phyloP scores from a whole-genome alignment of 306 rosid genomes.

The Neltuma alba region DNA sequence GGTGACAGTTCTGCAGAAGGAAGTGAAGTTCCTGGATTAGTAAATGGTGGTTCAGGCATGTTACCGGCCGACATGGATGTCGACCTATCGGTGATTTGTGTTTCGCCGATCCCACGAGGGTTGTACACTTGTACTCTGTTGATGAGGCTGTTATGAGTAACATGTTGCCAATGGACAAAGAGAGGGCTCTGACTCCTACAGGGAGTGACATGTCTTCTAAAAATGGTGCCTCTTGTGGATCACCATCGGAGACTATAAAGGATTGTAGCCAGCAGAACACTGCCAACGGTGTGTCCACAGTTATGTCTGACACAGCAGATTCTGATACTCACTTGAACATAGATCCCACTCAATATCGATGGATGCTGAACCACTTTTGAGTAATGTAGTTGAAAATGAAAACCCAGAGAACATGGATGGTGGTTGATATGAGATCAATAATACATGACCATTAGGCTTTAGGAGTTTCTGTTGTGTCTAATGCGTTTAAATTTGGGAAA shows the following conservation, averaged over 20 bases:
- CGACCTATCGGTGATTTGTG: constrained; percentile 57
- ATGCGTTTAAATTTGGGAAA: neutral
- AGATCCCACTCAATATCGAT: neutral
- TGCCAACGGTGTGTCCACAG: too few species aligned
- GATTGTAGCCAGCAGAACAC: constrained; percentile 46
- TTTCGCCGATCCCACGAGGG: constrained; percentile 49
- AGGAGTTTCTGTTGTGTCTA: neutral
- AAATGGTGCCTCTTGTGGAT: constrained; percentile 35
- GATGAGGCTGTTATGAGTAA: constrained; percentile 54
- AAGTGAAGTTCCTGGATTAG: constrained; percentile 29
- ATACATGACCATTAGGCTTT: constrained; percentile 6
- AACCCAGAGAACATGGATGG: constrained; percentile 29
- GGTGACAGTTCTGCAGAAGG: constrained; percentile 41
- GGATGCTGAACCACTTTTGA: constrained; percentile 20
- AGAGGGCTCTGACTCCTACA: constrained; percentile 24
- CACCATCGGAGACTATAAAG: constrained; percentile 40
- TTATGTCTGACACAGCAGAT: constrained; percentile 28
- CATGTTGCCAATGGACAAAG: constrained; percentile 28
- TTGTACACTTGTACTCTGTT: constrained; percentile 47
- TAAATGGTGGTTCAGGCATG: constrained; percentile 3
- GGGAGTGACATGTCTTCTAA: constrained; percentile 43
- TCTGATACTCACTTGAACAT: constrained; percentile 20
- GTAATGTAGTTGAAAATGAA: constrained; percentile 38
- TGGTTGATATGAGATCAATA: constrained; percentile 29
- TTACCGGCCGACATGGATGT: constrained; percentile 59